Base-by-base conservation (phyloP, 2,329 filamentous ascomycete genomes). In the Triangularia verruculosa region DNA sequence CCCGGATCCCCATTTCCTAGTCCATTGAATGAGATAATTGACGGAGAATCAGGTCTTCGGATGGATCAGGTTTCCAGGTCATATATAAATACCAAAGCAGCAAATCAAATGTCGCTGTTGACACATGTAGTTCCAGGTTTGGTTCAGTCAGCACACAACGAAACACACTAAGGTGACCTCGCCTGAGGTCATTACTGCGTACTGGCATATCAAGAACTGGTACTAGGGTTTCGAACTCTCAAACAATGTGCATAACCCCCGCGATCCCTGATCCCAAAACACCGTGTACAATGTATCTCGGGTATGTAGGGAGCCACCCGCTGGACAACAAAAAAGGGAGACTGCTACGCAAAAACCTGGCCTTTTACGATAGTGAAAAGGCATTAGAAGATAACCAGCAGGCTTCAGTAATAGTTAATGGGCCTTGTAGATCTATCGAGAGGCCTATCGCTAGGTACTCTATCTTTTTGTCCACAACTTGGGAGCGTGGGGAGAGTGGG, bases 91-190 rank as follows among this genome's bases (percentile, higher is more conserved):
- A 15, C n/a, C 39, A 47, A 20, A 47, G n/a, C 39, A 47, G 39
- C 39, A 47, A 47, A 47, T 47, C 39, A 47, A 17, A 47, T 20
- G 39, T 47, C 39, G 39, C 39, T 17, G 13, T 47, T 53, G 56
- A 64, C 64, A 61, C 61, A 53, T 65, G 61, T 63, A 66, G 56
- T 57, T 54, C 59, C 51, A 55, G 25, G 62, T 28, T 54, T 43
- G 54, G 51, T n/a, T 58, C 34, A 51, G 55, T 58, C 43, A 47
- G 34, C 43, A n/a, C 47, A 47, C 43, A 58, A 63, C 61, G 61
- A 63, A 66, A 63, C 39, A 51, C 60, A 56, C 61, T 62, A 53
- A 60, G n/a, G n/a, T n/a, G n/a, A 64, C 64, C 59, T 66, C 66
- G 64, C 62, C 64, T 64, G 59, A 60, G 54, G 63, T 64, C 60